These are phyloP conservation scores for Arthrocladium fulminans DNA, from an alignment of 2,329 filamentous ascomycete genomes.

Conservation along the genomic window DNA sequence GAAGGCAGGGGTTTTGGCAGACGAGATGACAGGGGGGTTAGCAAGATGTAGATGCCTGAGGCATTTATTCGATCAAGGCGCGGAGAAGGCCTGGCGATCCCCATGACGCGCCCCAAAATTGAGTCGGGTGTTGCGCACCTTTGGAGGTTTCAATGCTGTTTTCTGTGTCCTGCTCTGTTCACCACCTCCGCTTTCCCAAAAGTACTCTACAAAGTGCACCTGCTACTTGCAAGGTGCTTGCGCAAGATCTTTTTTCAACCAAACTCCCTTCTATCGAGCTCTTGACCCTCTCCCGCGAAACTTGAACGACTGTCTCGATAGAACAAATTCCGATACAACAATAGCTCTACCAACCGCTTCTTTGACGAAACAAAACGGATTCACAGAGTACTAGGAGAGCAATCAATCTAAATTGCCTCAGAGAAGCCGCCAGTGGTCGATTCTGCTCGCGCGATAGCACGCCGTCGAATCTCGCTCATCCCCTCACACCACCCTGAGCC, in stretches of 20 bases:
- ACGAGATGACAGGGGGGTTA: too few species aligned
- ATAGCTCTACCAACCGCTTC: not conserved
- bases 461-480: not conserved
- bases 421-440: not conserved
- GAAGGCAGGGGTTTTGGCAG: too few species aligned
- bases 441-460: not conserved
- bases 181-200: not conserved
- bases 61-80: not conserved
- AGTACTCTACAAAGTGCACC: not conserved
- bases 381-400: too few species aligned
- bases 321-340: not conserved
- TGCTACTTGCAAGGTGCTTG: too few species aligned
- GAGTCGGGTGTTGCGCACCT: not conserved
- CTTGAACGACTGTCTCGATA: too few species aligned
- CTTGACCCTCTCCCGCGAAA: too few species aligned
- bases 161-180: not conserved
- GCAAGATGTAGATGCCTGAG: not conserved
- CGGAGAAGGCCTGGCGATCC: not conserved
- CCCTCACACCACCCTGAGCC: not conserved
- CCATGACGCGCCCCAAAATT: not conserved
- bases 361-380: not conserved
- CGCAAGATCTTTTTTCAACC: not conserved
- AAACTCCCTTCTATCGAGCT: not conserved
- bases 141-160: not conserved
- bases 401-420: not conserved